These are phyloP conservation scores for Mycena pura DNA, from an alignment of 768 basidiomycete species.

Conservation along the genomic window DNA sequence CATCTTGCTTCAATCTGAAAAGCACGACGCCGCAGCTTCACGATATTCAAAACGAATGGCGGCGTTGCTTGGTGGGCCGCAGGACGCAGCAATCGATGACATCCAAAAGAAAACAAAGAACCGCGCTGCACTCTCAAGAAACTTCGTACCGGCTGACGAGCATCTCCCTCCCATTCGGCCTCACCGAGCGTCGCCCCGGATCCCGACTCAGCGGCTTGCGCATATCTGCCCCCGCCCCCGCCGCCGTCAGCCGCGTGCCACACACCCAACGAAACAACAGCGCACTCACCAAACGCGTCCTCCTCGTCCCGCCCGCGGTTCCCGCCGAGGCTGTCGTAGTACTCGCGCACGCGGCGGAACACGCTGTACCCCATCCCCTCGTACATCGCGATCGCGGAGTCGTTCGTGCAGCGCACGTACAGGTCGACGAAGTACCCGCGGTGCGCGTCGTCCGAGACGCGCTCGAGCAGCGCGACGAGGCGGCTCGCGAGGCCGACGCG, in stretches of 20 bases:
- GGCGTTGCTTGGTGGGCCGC: too few relatives aligned
- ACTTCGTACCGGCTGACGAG: conserved; percentile 48
- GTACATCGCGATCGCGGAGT: conserved; percentile 88
- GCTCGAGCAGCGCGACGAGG: conserved; percentile 88
- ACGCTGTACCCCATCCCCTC: conserved; percentile 94
- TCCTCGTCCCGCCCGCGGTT: conserved; percentile 84
- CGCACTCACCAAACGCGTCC: conserved; percentile 84
- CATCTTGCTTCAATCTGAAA: too few relatives aligned
- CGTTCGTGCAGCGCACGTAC: conserved; percentile 90
- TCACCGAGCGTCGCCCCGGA: conserved; percentile 50
- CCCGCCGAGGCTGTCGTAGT: conserved; percentile 84
- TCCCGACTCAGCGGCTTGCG: conserved; percentile 58
- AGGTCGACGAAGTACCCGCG: conserved; percentile 93
- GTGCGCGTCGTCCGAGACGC: conserved; percentile 81
- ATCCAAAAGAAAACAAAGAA: background rate
- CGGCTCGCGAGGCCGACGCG: conserved; percentile 84
- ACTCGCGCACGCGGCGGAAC: conserved; percentile 88
- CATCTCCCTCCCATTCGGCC: conserved; percentile 57
- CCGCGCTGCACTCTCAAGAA: too few relatives aligned
- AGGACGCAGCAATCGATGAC: too few relatives aligned
- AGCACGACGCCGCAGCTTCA: too few relatives aligned
- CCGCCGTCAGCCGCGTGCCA: background rate
- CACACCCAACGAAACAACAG: background rate
- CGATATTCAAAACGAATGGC: too few relatives aligned
- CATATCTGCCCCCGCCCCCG: conserved; percentile 55